A percentile compares a stretch with the other conserved stretches of the same genome.
Conservation (phyloP, 371 early-diverging fungal genomes). For the Circinella umbellata region DNA sequence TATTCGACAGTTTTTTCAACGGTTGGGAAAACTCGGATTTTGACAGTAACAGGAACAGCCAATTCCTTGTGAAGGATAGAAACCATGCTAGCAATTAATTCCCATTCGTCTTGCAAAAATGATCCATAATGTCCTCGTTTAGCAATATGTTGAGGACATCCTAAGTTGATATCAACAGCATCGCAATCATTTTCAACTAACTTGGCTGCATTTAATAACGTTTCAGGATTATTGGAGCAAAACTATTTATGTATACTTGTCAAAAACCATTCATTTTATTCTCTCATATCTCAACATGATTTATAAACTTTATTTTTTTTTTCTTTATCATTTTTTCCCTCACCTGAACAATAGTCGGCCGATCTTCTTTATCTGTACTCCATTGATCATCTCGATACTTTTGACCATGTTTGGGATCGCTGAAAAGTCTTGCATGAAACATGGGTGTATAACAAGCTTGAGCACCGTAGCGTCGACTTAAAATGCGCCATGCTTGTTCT, state of each 20-base stretch:
- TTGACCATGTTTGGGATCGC: slow-evolving; percentile 57
- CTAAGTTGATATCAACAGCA: slow-evolving; percentile 98
- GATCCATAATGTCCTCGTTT: slow-evolving; percentile 95
- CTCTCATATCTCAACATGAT: no score
- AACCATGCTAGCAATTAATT: slow-evolving; percentile 79
- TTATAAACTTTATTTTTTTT: slow-evolving; percentile 1
- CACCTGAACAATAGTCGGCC: slow-evolving; percentile 94
- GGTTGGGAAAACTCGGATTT: slow-evolving; percentile 95
- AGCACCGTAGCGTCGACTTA: slow-evolving; percentile 90
- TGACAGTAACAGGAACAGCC: slow-evolving; percentile 96
- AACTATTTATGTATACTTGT: slow-evolving; percentile 62
- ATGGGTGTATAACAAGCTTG: slow-evolving; percentile 98
- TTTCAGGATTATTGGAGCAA: slow-evolving; percentile 96
- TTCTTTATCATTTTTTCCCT: not conserved
- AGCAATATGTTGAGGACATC: slow-evolving; percentile 98
- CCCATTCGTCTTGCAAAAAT: slow-evolving; percentile 97
- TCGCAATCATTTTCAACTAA: slow-evolving; percentile 88
- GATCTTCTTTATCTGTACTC: slow-evolving; percentile 76
- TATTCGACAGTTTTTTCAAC: slow-evolving; percentile 94
- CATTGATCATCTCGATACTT: slow-evolving; percentile 81
- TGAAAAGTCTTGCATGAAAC: slow-evolving; percentile 93
- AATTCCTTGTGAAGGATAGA: slow-evolving; percentile 80
- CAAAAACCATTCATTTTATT: no score
- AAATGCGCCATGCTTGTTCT: slow-evolving; percentile 93
- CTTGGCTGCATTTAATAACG: slow-evolving; percentile 85